Conservation (phyloP, 805 yeast genomes). For the Jamesozyma spencerorum region DNA sequence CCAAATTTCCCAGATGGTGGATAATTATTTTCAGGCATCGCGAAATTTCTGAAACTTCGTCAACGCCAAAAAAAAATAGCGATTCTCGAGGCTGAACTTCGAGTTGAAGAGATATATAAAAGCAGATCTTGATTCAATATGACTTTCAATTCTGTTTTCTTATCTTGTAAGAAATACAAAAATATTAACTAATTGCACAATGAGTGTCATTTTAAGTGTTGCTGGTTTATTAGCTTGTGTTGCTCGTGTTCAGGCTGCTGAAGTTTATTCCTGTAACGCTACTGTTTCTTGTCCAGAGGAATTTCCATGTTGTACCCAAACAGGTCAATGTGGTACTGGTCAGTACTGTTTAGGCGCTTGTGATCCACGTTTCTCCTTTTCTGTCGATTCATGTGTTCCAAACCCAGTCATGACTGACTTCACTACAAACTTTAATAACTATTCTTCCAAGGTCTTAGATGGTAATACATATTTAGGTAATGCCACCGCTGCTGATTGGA, state of each 20-base stretch:
- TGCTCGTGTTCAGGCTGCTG: constrained; percentile 4
- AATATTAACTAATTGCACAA: neutral
- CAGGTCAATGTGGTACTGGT: constrained; percentile 75
- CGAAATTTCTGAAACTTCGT: too few species aligned
- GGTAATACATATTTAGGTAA: constrained; percentile 57
- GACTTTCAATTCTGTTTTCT: too few species aligned
- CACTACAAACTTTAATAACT: constrained; percentile 34
- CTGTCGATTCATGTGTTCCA: constrained; percentile 70
- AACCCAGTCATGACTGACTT: constrained; percentile 61
- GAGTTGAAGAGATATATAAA: too few species aligned
- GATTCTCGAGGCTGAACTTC: too few species aligned
- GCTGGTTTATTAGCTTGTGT: neutral
- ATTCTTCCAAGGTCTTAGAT: constrained; percentile 27
- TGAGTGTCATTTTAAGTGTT: neutral
- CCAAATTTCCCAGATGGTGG: too few species aligned
- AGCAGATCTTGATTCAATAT: too few species aligned
- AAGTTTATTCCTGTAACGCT: constrained; percentile 39
- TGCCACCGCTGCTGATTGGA: constrained; percentile 57
- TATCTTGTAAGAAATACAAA: neutral
- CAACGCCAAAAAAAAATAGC: too few species aligned
- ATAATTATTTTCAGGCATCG: too few species aligned
- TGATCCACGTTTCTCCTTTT: constrained; percentile 59
- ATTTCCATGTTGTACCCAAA: constrained; percentile 78
- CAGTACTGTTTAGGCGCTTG: constrained; percentile 75
- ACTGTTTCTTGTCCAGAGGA: constrained; percentile 60